Evolutionary conservation across 2,329 filamentous ascomycete genomes (phyloP), one percentile per base, ranked within the genome.

Genomic region (Exserohilum turcica): DNA sequence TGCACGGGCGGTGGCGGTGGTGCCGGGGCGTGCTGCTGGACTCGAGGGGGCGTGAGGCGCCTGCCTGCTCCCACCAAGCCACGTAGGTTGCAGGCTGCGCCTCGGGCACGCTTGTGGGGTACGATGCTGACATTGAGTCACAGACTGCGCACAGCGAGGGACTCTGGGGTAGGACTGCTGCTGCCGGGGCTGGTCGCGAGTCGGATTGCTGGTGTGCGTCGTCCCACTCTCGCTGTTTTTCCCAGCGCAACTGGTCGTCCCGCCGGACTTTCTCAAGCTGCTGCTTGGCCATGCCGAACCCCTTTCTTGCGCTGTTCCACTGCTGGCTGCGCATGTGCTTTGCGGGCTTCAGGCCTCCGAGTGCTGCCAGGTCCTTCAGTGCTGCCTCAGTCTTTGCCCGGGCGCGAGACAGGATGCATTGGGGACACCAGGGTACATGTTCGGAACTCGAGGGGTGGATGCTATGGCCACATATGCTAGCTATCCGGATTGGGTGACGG

Each of bases 61-160:
- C 55, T 28, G 54, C 46, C 9, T 28, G 60, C 54, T 70, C 66
- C 66, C 66, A 71, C 66, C 67, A 70, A 19, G 63, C 45, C 19
- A 52, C 19, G 16, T 59, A 49, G 12, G 45, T 40, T 35, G 46
- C 43, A 8, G 46, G n/a, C 15, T 56, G 46, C 9, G 45, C 36
- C 37, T 50, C 40, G 15, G 52, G 33, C n/a, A 56, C 29, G 2
- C 38, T 47, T 6, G 52, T 53, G 36, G 55, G 45, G 33, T 55
- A 49, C 10, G 18, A 37, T 16, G 51, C 51, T 43, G 47, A 43
- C 45, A 55, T 52, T 2, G 54, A 55, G 32, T 49, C 52, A 50
- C 61, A 64, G 13, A 51, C 43, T n/a, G 50, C 37, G 36, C 61
- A 64, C 33, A 40, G 48, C 5, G 46, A 42, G 21, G 42, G 43